Base-by-base conservation (phyloP, 2,329 filamentous ascomycete species). In the Penicillium sp. region DNA sequence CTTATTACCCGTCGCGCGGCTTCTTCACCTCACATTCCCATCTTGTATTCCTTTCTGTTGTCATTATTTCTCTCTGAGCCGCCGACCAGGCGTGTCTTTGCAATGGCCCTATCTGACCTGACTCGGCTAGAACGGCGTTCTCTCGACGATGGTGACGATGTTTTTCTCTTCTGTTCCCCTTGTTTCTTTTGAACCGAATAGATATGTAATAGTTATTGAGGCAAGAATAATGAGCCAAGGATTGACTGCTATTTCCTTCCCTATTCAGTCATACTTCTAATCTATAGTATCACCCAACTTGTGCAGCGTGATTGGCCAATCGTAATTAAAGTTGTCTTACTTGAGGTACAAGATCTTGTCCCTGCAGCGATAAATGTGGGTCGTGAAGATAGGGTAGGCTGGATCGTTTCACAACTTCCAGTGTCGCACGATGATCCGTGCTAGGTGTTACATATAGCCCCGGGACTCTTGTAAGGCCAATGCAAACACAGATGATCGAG, bases 201-300 rank as follows among this genome's bases (percentile, higher is more conserved):
- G 48, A 63, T 63, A 62, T 66, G 62, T 67, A 67, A 67, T 67
- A 65, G 56, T 64, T 57, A 65, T 63, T 64, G 63, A 67, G 59
- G 60, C 63, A 65, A 67, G 63, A 66, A 56, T 66, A 60, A 66
- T 62, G 65, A 66, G 54, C 63, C 57, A 66, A 63, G 55, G 48
- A 64, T 50, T 50, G 29, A 39, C 48, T 47, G 45, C 16, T 46
- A n/a, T 27, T 29, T 7, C n/a, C 37, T 41, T 6, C 5, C 11
- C 10, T 39, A 9, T 39, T 3, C 35, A 39, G n/a, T 39, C 31
- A 16, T 33, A 33, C 14, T 6, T 33, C 13, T 14, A 33, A 6
- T 33, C 5, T 16, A 5, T 33, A 16, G 35, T 19, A 39, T 39
- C 35, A 19, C n/a, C n/a, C 16, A 33, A 33, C 7, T 5, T 16